A percentile compares a stretch with the other conserved stretches of the same genome.
Evolutionary conservation across 1,284 basidiomycete species (phyloP).

Genomic region (Pseudozyma flocculosa): DNA sequence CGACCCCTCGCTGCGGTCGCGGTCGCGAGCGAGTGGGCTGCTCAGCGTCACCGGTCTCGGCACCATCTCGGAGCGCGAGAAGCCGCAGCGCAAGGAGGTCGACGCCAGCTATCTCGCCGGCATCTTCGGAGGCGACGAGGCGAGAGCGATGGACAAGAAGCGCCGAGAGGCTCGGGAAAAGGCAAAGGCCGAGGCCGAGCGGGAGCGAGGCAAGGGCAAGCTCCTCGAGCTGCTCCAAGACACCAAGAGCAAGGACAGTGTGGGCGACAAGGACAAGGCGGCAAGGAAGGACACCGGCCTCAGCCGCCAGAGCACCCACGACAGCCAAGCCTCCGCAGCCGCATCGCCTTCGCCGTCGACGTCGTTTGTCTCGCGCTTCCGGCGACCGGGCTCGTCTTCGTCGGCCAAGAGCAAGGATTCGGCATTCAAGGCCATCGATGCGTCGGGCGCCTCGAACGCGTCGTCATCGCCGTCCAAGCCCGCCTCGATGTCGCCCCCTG

Average conservation of each 20-base stretch:
- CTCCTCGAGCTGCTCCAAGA: too few species aligned
- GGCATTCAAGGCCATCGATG: too few species aligned
- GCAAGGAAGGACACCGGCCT: too few species aligned
- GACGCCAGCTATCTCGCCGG: conserved; percentile 42
- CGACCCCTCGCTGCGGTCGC: conserved; percentile 18
- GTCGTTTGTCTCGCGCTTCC: conserved; percentile 33
- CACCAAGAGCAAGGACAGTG: too few species aligned
- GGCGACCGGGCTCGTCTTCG: conserved; percentile 26
- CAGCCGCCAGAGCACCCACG: too few species aligned
- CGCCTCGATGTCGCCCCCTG: too few species aligned
- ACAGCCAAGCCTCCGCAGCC: background rate
- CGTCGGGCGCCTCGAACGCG: too few species aligned
- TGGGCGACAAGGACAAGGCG: too few species aligned
- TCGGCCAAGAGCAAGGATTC: conserved; percentile 7
- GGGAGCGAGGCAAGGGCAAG: background rate
- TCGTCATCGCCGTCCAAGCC: too few species aligned
- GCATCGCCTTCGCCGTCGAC: background rate
- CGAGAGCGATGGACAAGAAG: conserved; percentile 8
- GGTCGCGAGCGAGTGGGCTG: conserved; percentile 19
- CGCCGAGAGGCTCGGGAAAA: conserved; percentile 5
- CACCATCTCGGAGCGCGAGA: conserved; percentile 35
- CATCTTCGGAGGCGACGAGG: conserved; percentile 39
- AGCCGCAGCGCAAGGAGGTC: conserved; percentile 23
- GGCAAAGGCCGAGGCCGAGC: background rate
- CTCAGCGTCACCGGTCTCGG: conserved; percentile 17